Percentiles rank a stretch among this genome's conserved stretches.
Evolutionary conservation across 23 red algal genomes (phyloP).

Genomic region (Gracilaria vermiculophylla): DNA sequence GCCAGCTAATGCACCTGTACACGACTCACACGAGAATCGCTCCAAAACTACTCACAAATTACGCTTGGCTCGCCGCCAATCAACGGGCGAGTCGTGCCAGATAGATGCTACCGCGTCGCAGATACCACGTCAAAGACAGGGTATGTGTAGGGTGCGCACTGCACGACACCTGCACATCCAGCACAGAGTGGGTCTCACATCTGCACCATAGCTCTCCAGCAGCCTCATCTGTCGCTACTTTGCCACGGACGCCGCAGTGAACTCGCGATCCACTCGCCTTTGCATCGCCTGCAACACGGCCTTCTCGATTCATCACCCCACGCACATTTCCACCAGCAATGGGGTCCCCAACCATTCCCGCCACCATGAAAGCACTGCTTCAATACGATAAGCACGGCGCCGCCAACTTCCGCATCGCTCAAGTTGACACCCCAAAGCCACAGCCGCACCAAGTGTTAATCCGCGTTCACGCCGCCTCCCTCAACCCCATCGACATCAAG

Average conservation of each 20-base stretch:
- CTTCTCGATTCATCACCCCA: not conserved
- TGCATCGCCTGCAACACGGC: not conserved
- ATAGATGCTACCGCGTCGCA: too few species aligned
- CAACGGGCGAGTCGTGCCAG: too few species aligned
- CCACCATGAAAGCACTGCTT: not conserved
- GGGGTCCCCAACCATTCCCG: not conserved
- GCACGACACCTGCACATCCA: too few species aligned
- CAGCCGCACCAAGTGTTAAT: slow-evolving; percentile 15
- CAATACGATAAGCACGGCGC: slow-evolving; percentile 4
- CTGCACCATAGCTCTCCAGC: too few species aligned
- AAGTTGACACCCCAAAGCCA: slow-evolving; percentile 21
- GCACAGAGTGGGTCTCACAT: too few species aligned
- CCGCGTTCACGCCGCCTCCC: slow-evolving; percentile 40
- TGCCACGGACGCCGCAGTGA: not conserved
- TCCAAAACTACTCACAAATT: too few species aligned
- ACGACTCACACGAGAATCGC: too few species aligned
- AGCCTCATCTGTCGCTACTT: not conserved
- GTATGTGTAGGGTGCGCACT: too few species aligned
- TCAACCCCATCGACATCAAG: slow-evolving; percentile 72
- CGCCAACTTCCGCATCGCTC: not conserved
- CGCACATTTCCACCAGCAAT: not conserved
- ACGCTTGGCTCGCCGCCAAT: too few species aligned
- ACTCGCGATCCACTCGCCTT: too few species aligned
- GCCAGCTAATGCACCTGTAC: too few species aligned
- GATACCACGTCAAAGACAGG: too few species aligned